Conservation (phyloP, 768 basidiomycete genomes). For the Sarcodon sp. region DNA sequence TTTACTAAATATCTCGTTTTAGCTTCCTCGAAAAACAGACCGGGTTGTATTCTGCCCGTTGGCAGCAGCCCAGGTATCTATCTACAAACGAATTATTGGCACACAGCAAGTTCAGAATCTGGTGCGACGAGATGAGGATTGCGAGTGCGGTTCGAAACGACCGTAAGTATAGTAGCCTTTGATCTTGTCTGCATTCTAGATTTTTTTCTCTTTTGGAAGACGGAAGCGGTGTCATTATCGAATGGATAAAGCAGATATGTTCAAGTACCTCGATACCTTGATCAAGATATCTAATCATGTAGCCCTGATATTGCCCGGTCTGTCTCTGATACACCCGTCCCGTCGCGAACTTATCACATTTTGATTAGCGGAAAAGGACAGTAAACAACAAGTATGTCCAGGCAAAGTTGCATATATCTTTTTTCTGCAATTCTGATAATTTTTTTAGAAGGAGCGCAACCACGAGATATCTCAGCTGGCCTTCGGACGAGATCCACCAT, state of each 20-base stretch:
- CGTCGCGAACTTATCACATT: neutral
- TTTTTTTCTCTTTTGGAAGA: constrained; percentile 19
- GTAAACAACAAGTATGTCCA: constrained; percentile 46
- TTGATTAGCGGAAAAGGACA: constrained; percentile 49
- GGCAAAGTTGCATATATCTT: neutral
- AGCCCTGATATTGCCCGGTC: constrained; percentile 75
- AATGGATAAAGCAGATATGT: constrained; percentile 35
- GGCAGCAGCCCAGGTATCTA: constrained; percentile 51
- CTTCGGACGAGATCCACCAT: constrained; percentile 47
- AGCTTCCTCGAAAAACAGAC: constrained; percentile 85
- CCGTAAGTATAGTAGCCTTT: constrained; percentile 24
- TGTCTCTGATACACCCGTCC: neutral
- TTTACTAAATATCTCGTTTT: neutral
- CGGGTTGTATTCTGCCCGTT: constrained; percentile 92
- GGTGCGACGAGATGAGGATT: constrained; percentile 55
- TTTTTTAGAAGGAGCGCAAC: constrained; percentile 33
- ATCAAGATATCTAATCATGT: constrained; percentile 87
- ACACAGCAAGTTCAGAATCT: constrained; percentile 59
- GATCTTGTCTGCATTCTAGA: neutral
- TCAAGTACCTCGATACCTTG: constrained; percentile 71
- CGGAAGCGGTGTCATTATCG: constrained; percentile 47
- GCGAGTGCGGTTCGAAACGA: constrained; percentile 54
- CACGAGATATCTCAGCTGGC: constrained; percentile 48
- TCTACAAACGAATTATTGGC: constrained; percentile 62
- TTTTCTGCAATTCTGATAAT: no score